Conservation (phyloP, 768 basidiomycete species). For the Amanita subjunquillea region DNA sequence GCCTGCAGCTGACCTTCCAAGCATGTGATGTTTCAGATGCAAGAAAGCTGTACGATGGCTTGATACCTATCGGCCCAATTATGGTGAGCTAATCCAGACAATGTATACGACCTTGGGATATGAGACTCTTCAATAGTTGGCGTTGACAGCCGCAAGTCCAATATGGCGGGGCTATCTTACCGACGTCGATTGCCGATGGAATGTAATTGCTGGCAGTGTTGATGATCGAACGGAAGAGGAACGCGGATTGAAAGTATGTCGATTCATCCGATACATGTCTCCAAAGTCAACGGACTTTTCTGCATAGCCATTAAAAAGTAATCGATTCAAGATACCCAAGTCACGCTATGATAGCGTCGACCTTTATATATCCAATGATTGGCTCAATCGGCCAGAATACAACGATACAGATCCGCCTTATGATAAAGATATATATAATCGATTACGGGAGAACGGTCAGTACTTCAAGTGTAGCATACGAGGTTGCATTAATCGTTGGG, state of each 20-base stretch:
- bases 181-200: constrained; percentile 98
- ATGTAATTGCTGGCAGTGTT: constrained; percentile 97
- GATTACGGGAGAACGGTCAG: constrained; percentile 70
- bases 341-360: constrained; percentile 97
- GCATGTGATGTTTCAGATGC: constrained; percentile 92
- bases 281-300: constrained; percentile 1
- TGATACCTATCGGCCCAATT: constrained; percentile 91
- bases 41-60: constrained; percentile 88
- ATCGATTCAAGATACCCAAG: constrained; percentile 79
- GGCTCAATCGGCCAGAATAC: constrained; percentile 87
- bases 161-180: constrained; percentile 91
- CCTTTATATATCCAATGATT: constrained; percentile 80
- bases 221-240: constrained; percentile 97
- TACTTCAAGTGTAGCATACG: neutral
- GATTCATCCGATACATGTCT: neutral
- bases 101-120: constrained; percentile 1
- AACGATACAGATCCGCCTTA: constrained; percentile 82
- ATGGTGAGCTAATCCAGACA: constrained; percentile 45
- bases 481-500: neutral
- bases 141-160: constrained; percentile 90
- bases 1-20: constrained; percentile 96
- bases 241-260: constrained; percentile 67
- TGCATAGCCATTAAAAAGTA: constrained; percentile 63
- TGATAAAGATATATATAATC: constrained; percentile 62
- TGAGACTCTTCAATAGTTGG: constrained; percentile 46